phyloP scores from a whole-genome alignment of 331 rosid species.

The Cucumis variabilis region DNA sequence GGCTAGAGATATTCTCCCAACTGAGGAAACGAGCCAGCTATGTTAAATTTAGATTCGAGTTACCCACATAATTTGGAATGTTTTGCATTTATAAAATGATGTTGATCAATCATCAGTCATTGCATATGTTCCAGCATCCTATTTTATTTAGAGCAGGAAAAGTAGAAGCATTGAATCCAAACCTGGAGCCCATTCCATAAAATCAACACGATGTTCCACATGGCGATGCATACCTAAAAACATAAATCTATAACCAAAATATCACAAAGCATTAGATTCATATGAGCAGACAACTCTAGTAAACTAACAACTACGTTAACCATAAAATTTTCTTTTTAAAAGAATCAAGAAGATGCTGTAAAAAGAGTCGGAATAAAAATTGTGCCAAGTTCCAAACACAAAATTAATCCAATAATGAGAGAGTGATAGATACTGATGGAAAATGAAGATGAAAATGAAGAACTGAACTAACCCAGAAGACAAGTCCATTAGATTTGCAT shows the following conservation, averaged over 20 bases:
- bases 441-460: slow-evolving; percentile 3
- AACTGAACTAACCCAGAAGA: slow-evolving; percentile 82
- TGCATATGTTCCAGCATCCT: slow-evolving; percentile 7
- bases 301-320: background rate
- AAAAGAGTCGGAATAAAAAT: background rate
- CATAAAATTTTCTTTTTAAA: background rate
- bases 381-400: background rate
- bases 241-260: slow-evolving; percentile 65
- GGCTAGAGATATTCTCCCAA: background rate
- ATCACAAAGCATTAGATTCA: slow-evolving; percentile 30
- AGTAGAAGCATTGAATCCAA: slow-evolving; percentile 42
- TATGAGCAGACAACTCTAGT: background rate
- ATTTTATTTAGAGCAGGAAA: slow-evolving; percentile 9
- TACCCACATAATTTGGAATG: background rate
- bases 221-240: slow-evolving; percentile 96
- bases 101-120: background rate
- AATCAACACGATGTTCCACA: slow-evolving; percentile 91
- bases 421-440: background rate
- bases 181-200: slow-evolving; percentile 99
- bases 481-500: slow-evolving; percentile 71
- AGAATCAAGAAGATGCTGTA: background rate
- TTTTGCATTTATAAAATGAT: slow-evolving; percentile 22
- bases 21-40: background rate
- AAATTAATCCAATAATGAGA: background rate
- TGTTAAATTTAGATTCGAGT: background rate